phyloP scores from a whole-genome alignment of 2,329 filamentous ascomycete species.

The Massarina eburnea region DNA sequence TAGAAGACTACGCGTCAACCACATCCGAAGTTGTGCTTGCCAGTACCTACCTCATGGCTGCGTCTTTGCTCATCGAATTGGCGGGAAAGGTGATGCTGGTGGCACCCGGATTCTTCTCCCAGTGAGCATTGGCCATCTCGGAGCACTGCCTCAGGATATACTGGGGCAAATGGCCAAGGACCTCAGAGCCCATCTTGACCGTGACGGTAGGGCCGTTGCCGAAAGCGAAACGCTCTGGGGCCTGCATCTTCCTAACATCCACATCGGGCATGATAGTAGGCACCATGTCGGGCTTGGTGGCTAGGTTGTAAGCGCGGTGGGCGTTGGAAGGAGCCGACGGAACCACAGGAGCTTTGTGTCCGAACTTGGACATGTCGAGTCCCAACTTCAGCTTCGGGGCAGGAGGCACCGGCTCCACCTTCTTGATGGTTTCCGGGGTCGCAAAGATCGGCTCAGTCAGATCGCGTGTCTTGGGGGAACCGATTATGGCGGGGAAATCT shows the following conservation, averaged over 20 bases:
- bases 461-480: conserved; percentile 3
- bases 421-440: conserved; percentile 22
- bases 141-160: conserved; percentile 34
- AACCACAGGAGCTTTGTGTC: conserved; percentile 13
- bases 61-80: conserved; percentile 17
- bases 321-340: background rate
- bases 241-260: conserved; percentile 26
- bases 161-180: conserved; percentile 20
- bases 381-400: conserved; percentile 23
- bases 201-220: conserved; percentile 21
- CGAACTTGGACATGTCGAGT: conserved; percentile 23
- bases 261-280: conserved; percentile 9
- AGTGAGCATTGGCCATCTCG: conserved; percentile 20
- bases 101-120: conserved; percentile 15
- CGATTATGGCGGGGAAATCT: background rate
- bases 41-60: too few species aligned
- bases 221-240: conserved; percentile 22
- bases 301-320: background rate
- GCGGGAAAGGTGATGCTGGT: conserved; percentile 16
- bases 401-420: conserved; percentile 16
- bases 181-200: conserved; percentile 19
- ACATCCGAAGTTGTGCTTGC: too few species aligned
- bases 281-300: background rate
- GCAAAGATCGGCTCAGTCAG: conserved; percentile 8
- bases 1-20: too few species aligned